Evolutionary conservation across 352 stramenopile genomes (phyloP), one percentile per base, ranked within the genome.

Genomic region (Peronospora tabacina): DNA sequence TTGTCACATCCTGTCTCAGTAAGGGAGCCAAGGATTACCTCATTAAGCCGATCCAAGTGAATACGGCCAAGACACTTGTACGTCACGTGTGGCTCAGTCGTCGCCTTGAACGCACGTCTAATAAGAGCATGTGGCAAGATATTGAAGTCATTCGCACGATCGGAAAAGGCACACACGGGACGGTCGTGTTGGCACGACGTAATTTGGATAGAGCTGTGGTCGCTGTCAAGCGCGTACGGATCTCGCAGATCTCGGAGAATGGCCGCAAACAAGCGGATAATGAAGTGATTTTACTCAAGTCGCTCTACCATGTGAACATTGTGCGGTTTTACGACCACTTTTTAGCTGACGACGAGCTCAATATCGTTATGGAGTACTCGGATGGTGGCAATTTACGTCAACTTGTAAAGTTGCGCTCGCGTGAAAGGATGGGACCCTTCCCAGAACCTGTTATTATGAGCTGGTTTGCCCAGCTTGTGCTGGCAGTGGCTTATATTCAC

Each of bases 291-390:
- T 49, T 94, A 55, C 78, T 94, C 41, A 91, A 94, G 55, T 90
- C 81, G 49, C 66, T 94, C 26, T 90, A 90, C 63, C 83, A 94
- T 59, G 79, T 92, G 20, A 94, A 94, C 48, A 93, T 95, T 53
- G 81, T 95, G 46, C 80, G 80, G 28, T 95, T 91, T 44, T 91
- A 93, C 70, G 84, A 95, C 59, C 79, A 88, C 42, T 95, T 95
- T 48, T 67, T 89, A 60, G 69, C 70, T 13, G 75, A 91, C 41
- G 80, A 92, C 56, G 82, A 92, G 48, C 67, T 95, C 19, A 91
- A 95, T 40, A 95, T 95, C 37, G 76, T 94, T 36, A 94, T 95
- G 82, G 84, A 94, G 48, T 92, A 90, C 48, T 68, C 82, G 19
- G 80, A 91, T 36, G 79, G 80, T 36, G 84, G 84, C 24, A 92